phyloP scores from a whole-genome alignment of 495 filamentous ascomycete genomes.

The Neurospora sp. region DNA sequence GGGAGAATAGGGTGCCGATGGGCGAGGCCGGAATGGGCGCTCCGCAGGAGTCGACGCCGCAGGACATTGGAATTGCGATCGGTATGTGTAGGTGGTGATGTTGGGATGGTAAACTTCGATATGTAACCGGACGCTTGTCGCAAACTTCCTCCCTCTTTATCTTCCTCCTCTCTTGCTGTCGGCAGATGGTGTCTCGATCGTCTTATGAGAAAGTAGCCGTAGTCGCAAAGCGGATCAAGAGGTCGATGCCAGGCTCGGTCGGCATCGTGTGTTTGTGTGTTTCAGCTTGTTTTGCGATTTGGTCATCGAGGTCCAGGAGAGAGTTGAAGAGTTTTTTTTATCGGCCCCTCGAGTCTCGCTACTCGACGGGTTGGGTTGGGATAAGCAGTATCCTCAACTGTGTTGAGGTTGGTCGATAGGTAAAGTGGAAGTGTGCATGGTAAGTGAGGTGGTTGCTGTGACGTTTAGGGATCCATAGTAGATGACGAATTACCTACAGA shows the following conservation, averaged over 20 bases:
- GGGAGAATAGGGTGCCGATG: conserved; percentile 23
- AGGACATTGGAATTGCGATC: conserved; percentile 6
- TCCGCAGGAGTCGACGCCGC: conserved; percentile 24
- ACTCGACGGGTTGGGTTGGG: neutral
- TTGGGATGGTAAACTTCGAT: neutral
- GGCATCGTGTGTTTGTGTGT: neutral
- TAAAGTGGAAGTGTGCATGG: neutral
- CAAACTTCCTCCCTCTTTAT: neutral
- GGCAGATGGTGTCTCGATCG: neutral
- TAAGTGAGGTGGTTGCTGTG: neutral
- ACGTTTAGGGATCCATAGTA: neutral
- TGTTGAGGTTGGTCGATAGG: neutral
- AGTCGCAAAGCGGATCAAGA: neutral
- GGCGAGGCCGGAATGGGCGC: conserved; percentile 18
- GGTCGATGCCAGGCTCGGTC: neutral
- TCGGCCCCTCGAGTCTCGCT: neutral
- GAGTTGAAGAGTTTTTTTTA: neutral
- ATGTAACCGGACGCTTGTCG: neutral
- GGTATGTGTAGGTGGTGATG: neutral
- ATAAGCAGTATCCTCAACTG: neutral
- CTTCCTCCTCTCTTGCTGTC: neutral
- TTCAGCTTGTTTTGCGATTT: neutral
- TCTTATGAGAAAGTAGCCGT: neutral
- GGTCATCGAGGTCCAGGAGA: neutral
- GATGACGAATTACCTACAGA: neutral